phyloP scores from a whole-genome alignment of 306 rosid genomes.

The Medicago truncatula region DNA sequence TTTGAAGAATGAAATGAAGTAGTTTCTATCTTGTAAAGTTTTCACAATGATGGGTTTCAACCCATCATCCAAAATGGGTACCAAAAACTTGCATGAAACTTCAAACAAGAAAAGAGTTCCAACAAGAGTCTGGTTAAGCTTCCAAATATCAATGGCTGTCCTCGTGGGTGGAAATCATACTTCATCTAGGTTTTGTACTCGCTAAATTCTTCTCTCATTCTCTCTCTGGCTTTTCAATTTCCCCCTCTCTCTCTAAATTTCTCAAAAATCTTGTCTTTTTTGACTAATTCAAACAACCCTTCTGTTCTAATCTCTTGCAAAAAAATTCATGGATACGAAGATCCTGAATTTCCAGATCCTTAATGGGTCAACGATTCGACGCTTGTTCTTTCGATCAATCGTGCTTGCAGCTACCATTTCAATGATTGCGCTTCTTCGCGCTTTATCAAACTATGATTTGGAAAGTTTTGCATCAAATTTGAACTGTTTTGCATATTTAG shows the following conservation, averaged over 20 bases:
- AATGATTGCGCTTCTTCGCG: conserved; percentile 56
- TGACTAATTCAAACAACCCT: neutral
- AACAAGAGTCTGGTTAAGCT: conserved; percentile 74
- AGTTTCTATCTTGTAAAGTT: neutral
- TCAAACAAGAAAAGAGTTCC: conserved; percentile 53
- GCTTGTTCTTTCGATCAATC: conserved; percentile 60
- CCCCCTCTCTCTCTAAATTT: neutral
- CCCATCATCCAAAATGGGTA: conserved; percentile 41
- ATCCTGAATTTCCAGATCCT: conserved; percentile 54
- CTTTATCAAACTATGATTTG: conserved; percentile 48
- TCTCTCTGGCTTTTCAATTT: conserved; percentile 39
- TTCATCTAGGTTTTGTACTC: conserved; percentile 95
- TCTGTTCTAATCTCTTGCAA: neutral
- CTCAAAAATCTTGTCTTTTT: neutral
- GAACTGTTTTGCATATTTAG: conserved; percentile 48
- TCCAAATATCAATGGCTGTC: conserved; percentile 80
- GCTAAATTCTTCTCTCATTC: conserved; percentile 49
- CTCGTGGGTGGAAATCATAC: conserved; percentile 99
- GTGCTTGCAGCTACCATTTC: conserved; percentile 63
- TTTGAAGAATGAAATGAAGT: conserved; percentile 34
- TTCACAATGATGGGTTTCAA: conserved; percentile 39
- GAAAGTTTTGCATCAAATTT: conserved; percentile 44
- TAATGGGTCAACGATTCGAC: conserved; percentile 63
- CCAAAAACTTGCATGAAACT: conserved; percentile 53
- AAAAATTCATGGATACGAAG: conserved; percentile 56